Evolutionary conservation across 306 rosid species (phyloP).

Genomic region (Casuarina equisetifolia): DNA sequence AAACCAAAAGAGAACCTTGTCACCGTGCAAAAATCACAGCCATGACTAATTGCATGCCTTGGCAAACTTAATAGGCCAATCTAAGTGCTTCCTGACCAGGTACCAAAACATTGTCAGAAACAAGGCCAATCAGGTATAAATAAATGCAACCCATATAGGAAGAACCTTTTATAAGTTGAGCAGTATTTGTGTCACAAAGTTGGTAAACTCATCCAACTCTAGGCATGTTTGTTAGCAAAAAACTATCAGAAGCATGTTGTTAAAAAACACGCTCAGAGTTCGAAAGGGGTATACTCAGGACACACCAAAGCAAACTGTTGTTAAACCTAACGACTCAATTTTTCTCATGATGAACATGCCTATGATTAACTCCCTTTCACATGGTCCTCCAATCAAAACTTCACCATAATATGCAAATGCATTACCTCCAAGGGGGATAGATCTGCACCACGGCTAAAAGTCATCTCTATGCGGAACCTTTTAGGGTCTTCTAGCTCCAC

Average conservation of each 20-base stretch:
- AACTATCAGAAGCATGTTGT: neutral
- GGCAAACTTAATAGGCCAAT: neutral
- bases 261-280: neutral
- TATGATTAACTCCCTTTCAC: neutral
- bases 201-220: neutral
- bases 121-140: neutral
- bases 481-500: constrained; percentile 84
- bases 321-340: neutral
- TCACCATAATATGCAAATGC: constrained; percentile 16
- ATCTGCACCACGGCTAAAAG: constrained; percentile 97
- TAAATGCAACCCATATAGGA: constrained; percentile 4
- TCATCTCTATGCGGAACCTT: constrained; percentile 82
- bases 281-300: neutral
- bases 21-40: neutral
- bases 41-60: neutral
- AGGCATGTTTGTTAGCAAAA: neutral
- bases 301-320: neutral
- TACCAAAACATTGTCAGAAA: neutral
- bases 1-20: constrained; percentile 18
- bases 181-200: neutral
- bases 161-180: neutral
- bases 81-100: constrained; percentile 11
- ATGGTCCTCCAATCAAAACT: constrained; percentile 2
- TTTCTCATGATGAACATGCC: neutral
- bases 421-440: constrained; percentile 90